phyloP scores from a whole-genome alignment of 1,284 basidiomycete genomes.

The Cryptococcus neoformans region DNA sequence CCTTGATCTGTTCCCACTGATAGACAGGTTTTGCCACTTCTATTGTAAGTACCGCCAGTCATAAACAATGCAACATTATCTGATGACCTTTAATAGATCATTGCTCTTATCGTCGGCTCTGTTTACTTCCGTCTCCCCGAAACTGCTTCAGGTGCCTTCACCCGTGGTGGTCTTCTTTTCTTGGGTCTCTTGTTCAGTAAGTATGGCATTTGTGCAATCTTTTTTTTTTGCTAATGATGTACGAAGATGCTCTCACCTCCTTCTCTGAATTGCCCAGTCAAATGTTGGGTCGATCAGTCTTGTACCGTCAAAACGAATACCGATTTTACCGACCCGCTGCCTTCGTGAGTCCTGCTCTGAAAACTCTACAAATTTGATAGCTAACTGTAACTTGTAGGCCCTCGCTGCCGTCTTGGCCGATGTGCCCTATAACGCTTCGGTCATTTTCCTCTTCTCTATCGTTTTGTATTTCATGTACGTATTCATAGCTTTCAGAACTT shows the following conservation, averaged over 20 bases:
- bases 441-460: conserved; percentile 53
- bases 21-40: conserved; percentile 62
- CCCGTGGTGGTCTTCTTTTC: conserved; percentile 81
- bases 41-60: conserved; percentile 25
- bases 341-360: conserved; percentile 8
- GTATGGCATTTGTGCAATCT: conserved; percentile 41
- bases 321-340: conserved; percentile 69
- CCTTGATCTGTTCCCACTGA: no score
- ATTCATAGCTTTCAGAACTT: neutral
- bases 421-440: conserved; percentile 52
- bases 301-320: conserved; percentile 64
- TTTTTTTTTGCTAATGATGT: neutral
- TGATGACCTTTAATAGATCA: conserved; percentile 1
- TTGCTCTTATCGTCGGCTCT: conserved; percentile 69
- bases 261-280: conserved; percentile 58
- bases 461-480: conserved; percentile 48
- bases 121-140: conserved; percentile 69
- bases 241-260: conserved; percentile 34
- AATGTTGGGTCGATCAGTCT: conserved; percentile 66
- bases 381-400: conserved; percentile 12
- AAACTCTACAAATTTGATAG: neutral
- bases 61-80: neutral
- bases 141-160: conserved; percentile 77
- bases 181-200: conserved; percentile 68
- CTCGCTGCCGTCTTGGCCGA: conserved; percentile 50